Base-by-base conservation (phyloP, 192 early-diverging fungal genomes). In the Kappamyces sp. region DNA sequence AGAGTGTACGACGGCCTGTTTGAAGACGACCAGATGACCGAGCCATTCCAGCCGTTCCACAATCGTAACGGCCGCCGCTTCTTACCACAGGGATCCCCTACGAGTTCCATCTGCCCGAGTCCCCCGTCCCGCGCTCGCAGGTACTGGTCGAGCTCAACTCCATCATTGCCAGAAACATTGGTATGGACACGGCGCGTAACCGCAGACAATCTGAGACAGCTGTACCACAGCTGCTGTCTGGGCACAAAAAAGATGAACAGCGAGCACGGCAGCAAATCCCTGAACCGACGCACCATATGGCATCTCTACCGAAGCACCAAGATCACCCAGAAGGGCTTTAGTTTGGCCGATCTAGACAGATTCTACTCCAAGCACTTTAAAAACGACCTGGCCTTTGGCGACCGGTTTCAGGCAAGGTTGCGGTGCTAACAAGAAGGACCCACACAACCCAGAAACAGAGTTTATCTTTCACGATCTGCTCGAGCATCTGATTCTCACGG, bases 381-480 rank as follows among this genome's bases (percentile, higher is more conserved):
- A 34, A 40, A 67, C 38, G 67, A 78, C 40, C 40, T 49, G 1
- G 40, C 44, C 2, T 66, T 53, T 38, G 10, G 34, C 40, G 5
- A 61, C 4, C 31, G 62, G 58, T 79, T 65, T 49, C 15, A 72
- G 8, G 76, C 73, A 50, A 15, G 49, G 37, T 4, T 32, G 43
- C 10, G 8, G 8, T 35, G 41, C 46, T 3, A n/a, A 59, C 38
- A 73, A 38, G 3, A 47, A 80, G 78, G 51, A 65, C 33, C 79
- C 79, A 34, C 79, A 81, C 43, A 37, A 53, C 2, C 63, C 69
- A 36, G 15, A 36, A 2, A 63, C 61, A 12, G 48, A 57, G n/a
- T 75, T 78, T 37, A 76, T 75, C 32, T 61, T 74, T 34, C 57
- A 67, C 51, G 79, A 81, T 48, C 74, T 78, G 37, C 36, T 81